Evolutionary conservation across 2,329 filamentous ascomycete genomes (phyloP), one percentile per base, ranked within the genome.

Genomic region (Aspergillus pseudoviridinutans): DNA sequence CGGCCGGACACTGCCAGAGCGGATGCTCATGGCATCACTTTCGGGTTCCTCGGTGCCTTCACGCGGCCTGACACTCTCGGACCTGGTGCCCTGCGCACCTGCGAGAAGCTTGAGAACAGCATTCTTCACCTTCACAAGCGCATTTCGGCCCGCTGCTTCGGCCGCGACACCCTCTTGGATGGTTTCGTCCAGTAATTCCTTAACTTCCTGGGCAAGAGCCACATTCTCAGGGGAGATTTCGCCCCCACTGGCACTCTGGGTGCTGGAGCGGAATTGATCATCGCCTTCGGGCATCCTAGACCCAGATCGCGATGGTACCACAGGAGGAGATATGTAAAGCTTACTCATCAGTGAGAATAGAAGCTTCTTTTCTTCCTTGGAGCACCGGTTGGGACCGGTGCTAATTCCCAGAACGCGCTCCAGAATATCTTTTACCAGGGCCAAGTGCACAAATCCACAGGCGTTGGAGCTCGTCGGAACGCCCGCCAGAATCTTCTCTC

Each of bases 311-410:
- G 74, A 72, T 17, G 72, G 66, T 78, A 61, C 84, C 77, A 59
- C 86, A 1, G 87, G 79, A 0, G 90, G 83, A 1, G 88, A 87
- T 50, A 97, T 82, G 69, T 92, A 86, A 1, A 97, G 80, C 74
- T 97, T 97, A 63, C 86, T 86, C 1, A 97, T 82, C 50, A 97
- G 84, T 0, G 87, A 83, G 28, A 90, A 86, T 9, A 94, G 78
- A 1, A 88, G 82, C 72, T 95, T 97, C 77, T 90, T 91, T 74
- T 97, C 92, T 62, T 96, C 92, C 71, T 90, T 71, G 6, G 70
- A 69, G 57, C 73, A 74, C 10, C 71, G 72, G 56, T 70, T 73
- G 14, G 65, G 60, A 2, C 67, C 69, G 6, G 61, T 55, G 51
- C 66, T 75, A 42, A 76, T 65, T 14, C 84, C 84, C 24, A 87